Percentiles rank a stretch among this genome's conserved stretches.
Evolutionary conservation across 805 yeast species (phyloP).

Genomic region (Grigorovia transvaalensis): DNA sequence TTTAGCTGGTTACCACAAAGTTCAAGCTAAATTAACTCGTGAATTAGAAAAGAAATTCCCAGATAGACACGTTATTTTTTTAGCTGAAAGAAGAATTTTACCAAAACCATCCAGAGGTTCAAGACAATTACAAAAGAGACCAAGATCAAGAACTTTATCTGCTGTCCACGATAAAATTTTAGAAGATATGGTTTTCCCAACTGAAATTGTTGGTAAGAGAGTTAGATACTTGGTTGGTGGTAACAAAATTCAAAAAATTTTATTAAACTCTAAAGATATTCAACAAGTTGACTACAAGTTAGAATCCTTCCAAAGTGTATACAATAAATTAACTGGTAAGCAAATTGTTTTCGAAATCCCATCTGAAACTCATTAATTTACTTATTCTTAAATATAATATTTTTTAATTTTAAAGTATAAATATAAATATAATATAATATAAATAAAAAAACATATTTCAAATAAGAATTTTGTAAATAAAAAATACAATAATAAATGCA

Average conservation of each 20-base stretch:
- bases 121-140: slow-evolving; percentile 95
- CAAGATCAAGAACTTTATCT: slow-evolving; percentile 98
- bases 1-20: slow-evolving; percentile 87
- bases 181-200: slow-evolving; percentile 99
- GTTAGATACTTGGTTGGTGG: slow-evolving; percentile 99
- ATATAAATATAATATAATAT: background rate
- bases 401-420: background rate
- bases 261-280: slow-evolving; percentile 96
- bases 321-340: slow-evolving; percentile 98
- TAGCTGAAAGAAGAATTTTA: slow-evolving; percentile 98
- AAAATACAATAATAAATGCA: background rate
- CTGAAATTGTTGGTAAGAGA: slow-evolving; percentile 98
- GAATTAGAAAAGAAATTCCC: slow-evolving; percentile 99
- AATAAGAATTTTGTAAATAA: background rate
- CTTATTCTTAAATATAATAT: background rate
- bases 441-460: background rate
- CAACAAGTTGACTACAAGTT: slow-evolving; percentile 95
- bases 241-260: slow-evolving; percentile 93
- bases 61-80: slow-evolving; percentile 97
- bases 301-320: slow-evolving; percentile 97
- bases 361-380: slow-evolving; percentile 30
- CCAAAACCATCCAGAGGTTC: slow-evolving; percentile 97
- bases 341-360: slow-evolving; percentile 97
- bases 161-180: slow-evolving; percentile 97
- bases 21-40: slow-evolving; percentile 94